A percentile compares a stretch with the other conserved stretches of the same genome.
Evolutionary conservation across 1,284 basidiomycete genomes (phyloP).

Genomic region (Sanghuangporus weigelae): DNA sequence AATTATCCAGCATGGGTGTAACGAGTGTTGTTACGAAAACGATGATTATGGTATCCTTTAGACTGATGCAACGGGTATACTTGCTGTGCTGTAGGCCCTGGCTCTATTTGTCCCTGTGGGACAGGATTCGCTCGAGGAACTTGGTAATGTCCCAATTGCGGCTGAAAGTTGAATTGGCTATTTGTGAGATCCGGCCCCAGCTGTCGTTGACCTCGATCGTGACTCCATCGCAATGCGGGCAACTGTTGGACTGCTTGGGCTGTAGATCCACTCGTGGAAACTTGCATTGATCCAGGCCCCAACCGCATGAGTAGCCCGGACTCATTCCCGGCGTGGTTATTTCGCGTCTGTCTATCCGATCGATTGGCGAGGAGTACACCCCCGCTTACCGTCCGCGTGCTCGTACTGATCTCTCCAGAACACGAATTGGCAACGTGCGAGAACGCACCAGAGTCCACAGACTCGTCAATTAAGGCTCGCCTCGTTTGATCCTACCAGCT

Average conservation of each 20-base stretch:
- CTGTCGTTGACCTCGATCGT: neutral
- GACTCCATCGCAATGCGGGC: neutral
- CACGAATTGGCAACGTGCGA: neutral
- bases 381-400: slow-evolving; percentile 1
- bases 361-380: neutral
- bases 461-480: neutral
- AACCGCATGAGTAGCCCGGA: neutral
- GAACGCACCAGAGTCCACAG: slow-evolving; percentile 10
- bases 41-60: neutral
- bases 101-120: neutral
- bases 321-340: neutral
- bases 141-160: neutral
- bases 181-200: neutral
- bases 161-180: slow-evolving; percentile 3
- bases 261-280: neutral
- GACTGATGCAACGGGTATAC: neutral
- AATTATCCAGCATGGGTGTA: neutral
- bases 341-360: neutral
- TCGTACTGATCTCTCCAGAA: neutral
- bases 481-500: neutral
- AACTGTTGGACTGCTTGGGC: neutral
- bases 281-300: neutral
- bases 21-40: neutral
- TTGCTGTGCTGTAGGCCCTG: neutral
- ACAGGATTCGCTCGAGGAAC: neutral